These are phyloP conservation scores for Jackrogersella multiformis DNA, from an alignment of 495 filamentous ascomycete species.

Conservation along the genomic window DNA sequence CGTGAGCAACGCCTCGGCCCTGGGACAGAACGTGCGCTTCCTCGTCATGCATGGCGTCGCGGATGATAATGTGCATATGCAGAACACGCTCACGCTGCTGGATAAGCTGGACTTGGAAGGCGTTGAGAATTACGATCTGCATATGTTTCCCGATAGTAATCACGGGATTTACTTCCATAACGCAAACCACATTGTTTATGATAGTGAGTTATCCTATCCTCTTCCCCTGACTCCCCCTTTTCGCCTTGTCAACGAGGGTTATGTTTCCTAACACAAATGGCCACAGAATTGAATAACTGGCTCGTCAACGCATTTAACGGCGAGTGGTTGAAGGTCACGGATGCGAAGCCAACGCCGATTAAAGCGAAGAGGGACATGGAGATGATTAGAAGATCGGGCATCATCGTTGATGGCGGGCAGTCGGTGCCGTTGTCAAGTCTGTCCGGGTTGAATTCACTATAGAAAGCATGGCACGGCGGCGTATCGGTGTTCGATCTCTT, in stretches of 20 bases:
- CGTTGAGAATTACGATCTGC: slow-evolving; percentile 95
- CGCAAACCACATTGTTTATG: slow-evolving; percentile 91
- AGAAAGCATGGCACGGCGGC: slow-evolving; percentile 24
- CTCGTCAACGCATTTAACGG: slow-evolving; percentile 97
- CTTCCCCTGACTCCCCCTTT: background rate
- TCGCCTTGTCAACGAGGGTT: background rate
- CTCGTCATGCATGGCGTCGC: slow-evolving; percentile 93
- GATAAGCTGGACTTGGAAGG: slow-evolving; percentile 85
- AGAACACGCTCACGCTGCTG: slow-evolving; percentile 86
- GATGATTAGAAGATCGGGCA: slow-evolving; percentile 26
- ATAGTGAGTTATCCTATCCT: slow-evolving; percentile 73
- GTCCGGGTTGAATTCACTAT: slow-evolving; percentile 2
- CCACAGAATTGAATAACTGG: slow-evolving; percentile 84
- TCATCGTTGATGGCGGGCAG: slow-evolving; percentile 3
- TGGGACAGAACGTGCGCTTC: slow-evolving; percentile 81
- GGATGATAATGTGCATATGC: slow-evolving; percentile 97
- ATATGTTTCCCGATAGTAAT: slow-evolving; percentile 95
- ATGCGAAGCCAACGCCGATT: slow-evolving; percentile 65
- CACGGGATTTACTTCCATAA: slow-evolving; percentile 96
- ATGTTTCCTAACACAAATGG: slow-evolving; percentile 45
- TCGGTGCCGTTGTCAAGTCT: background rate
- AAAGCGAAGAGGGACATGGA: slow-evolving; percentile 41
- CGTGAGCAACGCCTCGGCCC: slow-evolving; percentile 74
- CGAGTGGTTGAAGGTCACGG: slow-evolving; percentile 82
- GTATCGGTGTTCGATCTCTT: slow-evolving; percentile 12